phyloP scores from a whole-genome alignment of 139 green algal species.

The Volvox reticuliferus region DNA sequence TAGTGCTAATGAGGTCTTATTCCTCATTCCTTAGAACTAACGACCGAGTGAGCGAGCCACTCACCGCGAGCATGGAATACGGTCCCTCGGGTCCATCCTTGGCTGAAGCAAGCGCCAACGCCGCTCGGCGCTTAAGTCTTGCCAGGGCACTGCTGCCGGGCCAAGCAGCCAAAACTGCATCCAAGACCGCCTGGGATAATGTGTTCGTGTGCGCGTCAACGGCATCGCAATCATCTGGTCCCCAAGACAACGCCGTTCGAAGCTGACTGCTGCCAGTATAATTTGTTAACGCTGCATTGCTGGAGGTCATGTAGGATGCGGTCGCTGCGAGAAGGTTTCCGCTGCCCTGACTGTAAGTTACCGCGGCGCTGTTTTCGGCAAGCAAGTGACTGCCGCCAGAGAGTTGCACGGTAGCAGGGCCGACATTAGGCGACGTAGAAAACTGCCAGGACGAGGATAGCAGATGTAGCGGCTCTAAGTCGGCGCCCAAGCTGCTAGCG shows the following conservation, averaged over 20 bases:
- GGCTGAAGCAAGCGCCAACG: constrained; percentile 14
- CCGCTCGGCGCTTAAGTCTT: constrained; percentile 21
- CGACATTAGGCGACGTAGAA: neutral
- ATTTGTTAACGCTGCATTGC: neutral
- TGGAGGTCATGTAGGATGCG: neutral
- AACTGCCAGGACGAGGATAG: neutral
- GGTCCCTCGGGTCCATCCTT: constrained; percentile 17
- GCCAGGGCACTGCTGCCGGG: neutral
- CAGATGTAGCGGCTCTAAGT: neutral
- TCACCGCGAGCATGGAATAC: constrained; percentile 35
- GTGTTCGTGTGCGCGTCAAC: neutral
- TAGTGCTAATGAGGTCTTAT: too few species aligned
- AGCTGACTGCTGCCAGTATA: neutral
- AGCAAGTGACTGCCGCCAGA: neutral
- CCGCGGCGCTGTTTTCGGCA: neutral
- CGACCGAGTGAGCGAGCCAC: neutral
- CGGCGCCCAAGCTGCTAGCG: neutral
- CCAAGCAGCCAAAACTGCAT: neutral
- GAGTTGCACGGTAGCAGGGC: neutral
- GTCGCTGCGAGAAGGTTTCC: neutral
- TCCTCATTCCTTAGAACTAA: too few species aligned
- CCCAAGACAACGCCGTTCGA: neutral
- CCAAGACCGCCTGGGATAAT: neutral
- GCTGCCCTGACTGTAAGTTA: neutral
- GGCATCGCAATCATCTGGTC: neutral